Base-by-base conservation (phyloP, 805 yeast genomes). In the Saturnispora zaruensis region DNA sequence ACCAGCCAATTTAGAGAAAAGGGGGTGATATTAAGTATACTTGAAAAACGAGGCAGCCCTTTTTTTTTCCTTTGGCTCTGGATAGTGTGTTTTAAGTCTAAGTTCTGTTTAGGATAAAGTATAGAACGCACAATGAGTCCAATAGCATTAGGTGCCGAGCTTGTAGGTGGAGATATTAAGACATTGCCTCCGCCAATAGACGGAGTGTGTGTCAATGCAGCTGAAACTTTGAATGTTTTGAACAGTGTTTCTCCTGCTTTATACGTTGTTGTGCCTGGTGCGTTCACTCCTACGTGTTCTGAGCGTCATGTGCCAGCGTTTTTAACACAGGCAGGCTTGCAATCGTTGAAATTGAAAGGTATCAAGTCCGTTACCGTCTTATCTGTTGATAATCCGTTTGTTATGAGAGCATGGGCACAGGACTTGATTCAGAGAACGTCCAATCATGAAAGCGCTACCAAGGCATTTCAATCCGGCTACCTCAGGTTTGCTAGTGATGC, bases 401-500 rank as follows among this genome's bases (percentile, higher is more conserved):
- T 72, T 45, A 58, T 61, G 25, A 59, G 66, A 41, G 76, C 76
- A 24, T 73, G 77, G 77, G 75, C 71, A 45, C 72, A 72, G 57
- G 75, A 75, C 9, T 64, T 76, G 48, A 76, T 76, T 30, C 65
- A 64, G 58, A 61, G 55, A 36, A 71, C 65, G 11, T 18, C 23
- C 50, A 30, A 47, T 9, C 40, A 28, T 1, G 49, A 38, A 7
- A 23, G 46, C 24, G 36, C 34, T 11, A 33, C 23, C 2, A 37
- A 37, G 14, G 38, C 37, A 6, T 5, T 28, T 13, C 7, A 14
- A 3, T 18, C 34, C 11, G 59, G 57, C 2, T 56, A 66, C 56
- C 62, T 78, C 23, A 55, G 49, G 58, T 85, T 85, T 61, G 59
- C 49, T 8, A 53, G 81, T 55, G 95, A 86, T 66, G 80, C 86